Percentiles rank a stretch among this genome's conserved stretches.
Conservation (phyloP, 306 rosid genomes). For the Prunus fruticosa region DNA sequence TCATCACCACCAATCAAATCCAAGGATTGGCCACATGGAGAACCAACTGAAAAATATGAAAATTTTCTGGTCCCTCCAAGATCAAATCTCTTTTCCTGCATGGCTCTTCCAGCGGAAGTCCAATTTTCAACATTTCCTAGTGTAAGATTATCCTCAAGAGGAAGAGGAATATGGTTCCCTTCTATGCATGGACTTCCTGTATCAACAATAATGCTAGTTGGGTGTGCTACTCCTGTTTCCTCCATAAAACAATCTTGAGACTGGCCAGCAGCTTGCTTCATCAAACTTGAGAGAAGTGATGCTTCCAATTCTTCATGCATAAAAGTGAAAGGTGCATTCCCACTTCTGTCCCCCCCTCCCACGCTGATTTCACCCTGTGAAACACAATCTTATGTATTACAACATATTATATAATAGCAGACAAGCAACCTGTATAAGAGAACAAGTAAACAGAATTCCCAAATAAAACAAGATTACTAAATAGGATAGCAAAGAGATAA, state of each 20-base stretch:
- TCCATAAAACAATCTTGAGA: conserved; percentile 15
- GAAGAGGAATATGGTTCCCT: conserved; percentile 26
- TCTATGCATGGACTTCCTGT: conserved; percentile 27
- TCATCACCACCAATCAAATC: conserved; percentile 41
- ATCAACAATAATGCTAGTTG: conserved; percentile 19
- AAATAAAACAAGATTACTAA: conserved; percentile 3
- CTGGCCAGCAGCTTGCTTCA: conserved; percentile 20
- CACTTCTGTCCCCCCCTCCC: conserved; percentile 33
- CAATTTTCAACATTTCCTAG: conserved; percentile 31
- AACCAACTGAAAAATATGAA: conserved; percentile 34
- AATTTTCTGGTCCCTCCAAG: conserved; percentile 29
- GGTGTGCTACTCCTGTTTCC: conserved; percentile 29
- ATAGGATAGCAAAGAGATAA: neutral
- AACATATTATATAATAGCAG: neutral
- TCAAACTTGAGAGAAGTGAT: conserved; percentile 26
- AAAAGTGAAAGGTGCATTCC: conserved; percentile 25
- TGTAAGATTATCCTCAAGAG: conserved; percentile 23
- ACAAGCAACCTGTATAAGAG: conserved; percentile 1
- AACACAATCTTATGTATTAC: conserved; percentile 27
- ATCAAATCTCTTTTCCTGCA: conserved; percentile 34
- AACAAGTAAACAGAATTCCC: conserved; percentile 1
- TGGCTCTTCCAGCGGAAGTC: conserved; percentile 28
- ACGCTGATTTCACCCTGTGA: conserved; percentile 35
- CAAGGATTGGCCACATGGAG: conserved; percentile 35
- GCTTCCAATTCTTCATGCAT: conserved; percentile 18